Percentiles rank a stretch among this genome's conserved stretches.
Conservation (phyloP, 108 stramenopile species). For the Fragilariopsis cylindrus region DNA sequence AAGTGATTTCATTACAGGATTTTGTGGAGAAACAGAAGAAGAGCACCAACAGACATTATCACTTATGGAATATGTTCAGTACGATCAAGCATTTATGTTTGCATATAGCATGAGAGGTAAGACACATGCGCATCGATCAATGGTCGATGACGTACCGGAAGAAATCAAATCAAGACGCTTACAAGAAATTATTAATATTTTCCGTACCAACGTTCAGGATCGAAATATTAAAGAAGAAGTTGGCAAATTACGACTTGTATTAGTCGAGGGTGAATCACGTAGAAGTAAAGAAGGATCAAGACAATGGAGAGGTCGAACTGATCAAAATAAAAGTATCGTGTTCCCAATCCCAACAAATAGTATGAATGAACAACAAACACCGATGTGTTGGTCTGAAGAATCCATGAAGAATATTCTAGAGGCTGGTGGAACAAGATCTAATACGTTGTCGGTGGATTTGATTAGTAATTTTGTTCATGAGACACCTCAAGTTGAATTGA, state of each 20-base stretch:
- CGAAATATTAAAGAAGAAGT: constrained; percentile 74
- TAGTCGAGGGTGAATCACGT: constrained; percentile 84
- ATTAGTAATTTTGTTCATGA: constrained; percentile 10
- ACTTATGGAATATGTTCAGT: constrained; percentile 86
- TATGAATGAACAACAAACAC: not conserved
- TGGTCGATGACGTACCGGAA: constrained; percentile 94
- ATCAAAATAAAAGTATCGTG: constrained; percentile 79
- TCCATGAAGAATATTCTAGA: not conserved
- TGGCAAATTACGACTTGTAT: constrained; percentile 70
- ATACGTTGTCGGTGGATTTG: not conserved
- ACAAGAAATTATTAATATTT: constrained; percentile 78
- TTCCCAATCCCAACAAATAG: constrained; percentile 41
- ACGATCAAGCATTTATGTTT: constrained; percentile 98
- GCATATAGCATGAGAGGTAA: constrained; percentile 94
- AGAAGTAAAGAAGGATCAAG: constrained; percentile 31
- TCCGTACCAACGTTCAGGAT: constrained; percentile 64
- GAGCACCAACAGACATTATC: constrained; percentile 92
- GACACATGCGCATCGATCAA: constrained; percentile 91
- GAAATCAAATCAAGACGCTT: constrained; percentile 88
- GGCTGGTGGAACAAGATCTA: not conserved
- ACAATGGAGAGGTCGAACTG: constrained; percentile 72
- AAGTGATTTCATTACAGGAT: constrained; percentile 97
- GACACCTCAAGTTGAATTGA: constrained; percentile 13
- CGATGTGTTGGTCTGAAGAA: constrained; percentile 12
- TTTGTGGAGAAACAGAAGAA: constrained; percentile 96